Evolutionary conservation across 2,329 filamentous ascomycete genomes (phyloP), one percentile per base, ranked within the genome.

Genomic region (Pseudogymnoascus sp.): DNA sequence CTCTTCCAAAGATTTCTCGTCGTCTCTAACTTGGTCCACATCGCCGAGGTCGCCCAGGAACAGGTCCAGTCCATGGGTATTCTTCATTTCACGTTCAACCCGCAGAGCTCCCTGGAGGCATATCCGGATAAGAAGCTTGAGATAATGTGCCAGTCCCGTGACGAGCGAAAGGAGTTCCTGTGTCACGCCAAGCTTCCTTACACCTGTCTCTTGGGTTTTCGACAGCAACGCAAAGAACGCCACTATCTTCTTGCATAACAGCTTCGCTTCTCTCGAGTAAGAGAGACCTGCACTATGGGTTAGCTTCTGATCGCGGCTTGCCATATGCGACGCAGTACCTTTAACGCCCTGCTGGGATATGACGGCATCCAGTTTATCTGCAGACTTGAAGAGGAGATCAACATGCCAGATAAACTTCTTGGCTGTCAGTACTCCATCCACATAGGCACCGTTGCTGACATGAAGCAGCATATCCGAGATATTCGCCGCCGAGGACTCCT

Each of bases 171-270:
- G 78, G n/a, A 99, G 83, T 74, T 99, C 95, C 75, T 99, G 95
- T 7, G 95, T 99, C 34, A 99, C 95, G 46, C 95, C 95, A 43
- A 97, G 85, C 73, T 97, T 95, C 64, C 91, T 84, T 38, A 90
- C 87, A n/a, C 89, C 90, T 7, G 88, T 91, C 72, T 97, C 93
- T 73, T 97, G 93, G 1, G 93, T 95, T 75, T 96, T 96, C 5
- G 93, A 96, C 7, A 99, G 82, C 16, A 99, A 80, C 11, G 92
- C 92, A 75, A 99, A 99, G 80, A 99, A 99, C 25, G 93, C 91
- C 5, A 99, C 95, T 62, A 99, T 96, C 77, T 99, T 99, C 77
- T 99, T 99, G 81, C 95, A 99, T n/a, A 99, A 84, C 60, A 99
- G 82, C 77, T 99, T 99, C n/a, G 95, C 90, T 78, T 99, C 95